These are phyloP conservation scores for Pseudotulostoma volvatum DNA, from an alignment of 495 filamentous ascomycete species.

Conservation along the genomic window DNA sequence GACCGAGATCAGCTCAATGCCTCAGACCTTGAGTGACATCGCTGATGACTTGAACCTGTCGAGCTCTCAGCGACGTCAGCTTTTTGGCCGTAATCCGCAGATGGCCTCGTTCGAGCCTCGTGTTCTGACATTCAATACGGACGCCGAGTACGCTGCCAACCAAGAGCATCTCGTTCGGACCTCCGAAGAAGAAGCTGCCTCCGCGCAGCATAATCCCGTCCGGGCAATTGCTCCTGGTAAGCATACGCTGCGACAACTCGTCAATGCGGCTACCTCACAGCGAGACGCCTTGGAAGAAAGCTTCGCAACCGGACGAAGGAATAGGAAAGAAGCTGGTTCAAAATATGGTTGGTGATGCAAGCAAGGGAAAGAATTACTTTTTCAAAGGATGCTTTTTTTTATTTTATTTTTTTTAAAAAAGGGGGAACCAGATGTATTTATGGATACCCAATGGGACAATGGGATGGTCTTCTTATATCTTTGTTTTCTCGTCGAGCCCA, in stretches of 20 bases:
- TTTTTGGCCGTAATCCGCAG: conserved; percentile 51
- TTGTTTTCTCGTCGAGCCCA: too few species aligned
- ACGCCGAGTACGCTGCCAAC: conserved; percentile 70
- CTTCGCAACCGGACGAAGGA: conserved; percentile 59
- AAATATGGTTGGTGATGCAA: conserved; percentile 68
- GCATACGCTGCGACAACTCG: conserved; percentile 72
- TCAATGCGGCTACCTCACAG: conserved; percentile 63
- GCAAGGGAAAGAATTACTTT: too few species aligned
- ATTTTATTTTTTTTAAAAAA: conserved; percentile 1
- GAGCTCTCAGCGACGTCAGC: conserved; percentile 53
- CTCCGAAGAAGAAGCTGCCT: conserved; percentile 36
- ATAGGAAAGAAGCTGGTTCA: conserved; percentile 60
- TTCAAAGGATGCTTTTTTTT: background rate
- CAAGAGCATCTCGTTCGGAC: conserved; percentile 27
- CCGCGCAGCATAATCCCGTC: conserved; percentile 62
- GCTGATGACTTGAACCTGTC: conserved; percentile 62
- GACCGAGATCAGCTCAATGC: conserved; percentile 1
- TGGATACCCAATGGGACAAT: too few species aligned
- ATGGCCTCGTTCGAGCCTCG: conserved; percentile 20
- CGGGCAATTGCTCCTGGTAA: conserved; percentile 75
- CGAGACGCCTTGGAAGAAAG: conserved; percentile 75
- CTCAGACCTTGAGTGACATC: conserved; percentile 43
- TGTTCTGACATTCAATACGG: conserved; percentile 71
- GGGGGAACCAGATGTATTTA: too few species aligned
- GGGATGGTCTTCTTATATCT: too few species aligned